Evolutionary conservation across 1,284 basidiomycete genomes (phyloP).

Genomic region (Ceratobasidium sp.): DNA sequence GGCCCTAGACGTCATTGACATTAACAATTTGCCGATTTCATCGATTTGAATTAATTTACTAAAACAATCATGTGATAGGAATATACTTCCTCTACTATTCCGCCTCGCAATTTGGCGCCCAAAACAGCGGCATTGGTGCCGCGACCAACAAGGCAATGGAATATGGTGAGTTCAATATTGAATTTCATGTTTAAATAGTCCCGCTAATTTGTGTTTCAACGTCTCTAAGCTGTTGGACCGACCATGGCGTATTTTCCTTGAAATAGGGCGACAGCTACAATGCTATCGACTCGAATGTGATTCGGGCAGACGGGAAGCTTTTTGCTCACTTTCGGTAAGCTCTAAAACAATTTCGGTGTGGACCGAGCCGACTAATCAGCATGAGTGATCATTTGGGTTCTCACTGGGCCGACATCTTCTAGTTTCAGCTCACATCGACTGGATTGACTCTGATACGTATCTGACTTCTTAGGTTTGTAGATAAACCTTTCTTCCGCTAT

Average conservation of each 20-base stretch:
- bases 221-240: constrained; percentile 51
- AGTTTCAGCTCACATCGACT: constrained; percentile 42
- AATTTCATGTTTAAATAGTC: neutral
- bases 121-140: constrained; percentile 54
- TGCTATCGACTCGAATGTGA: constrained; percentile 48
- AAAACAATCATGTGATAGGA: neutral
- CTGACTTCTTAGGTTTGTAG: too few species aligned
- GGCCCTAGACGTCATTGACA: constrained; percentile 42
- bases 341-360: neutral
- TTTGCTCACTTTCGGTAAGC: constrained; percentile 33
- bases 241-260: constrained; percentile 54
- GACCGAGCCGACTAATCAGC: neutral
- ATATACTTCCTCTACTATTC: constrained; percentile 53
- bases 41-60: neutral
- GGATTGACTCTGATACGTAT: constrained; percentile 41
- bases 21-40: constrained; percentile 28
- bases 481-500: too few species aligned
- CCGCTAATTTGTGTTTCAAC: neutral
- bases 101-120: constrained; percentile 52
- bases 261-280: constrained; percentile 52
- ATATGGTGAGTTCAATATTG: constrained; percentile 46
- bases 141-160: constrained; percentile 53
- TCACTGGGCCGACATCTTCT: constrained; percentile 43
- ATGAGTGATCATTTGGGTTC: constrained; percentile 18
- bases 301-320: constrained; percentile 28